Evolutionary conservation across 805 yeast genomes (phyloP).

Genomic region (Saccharomycopsis javanensis): DNA sequence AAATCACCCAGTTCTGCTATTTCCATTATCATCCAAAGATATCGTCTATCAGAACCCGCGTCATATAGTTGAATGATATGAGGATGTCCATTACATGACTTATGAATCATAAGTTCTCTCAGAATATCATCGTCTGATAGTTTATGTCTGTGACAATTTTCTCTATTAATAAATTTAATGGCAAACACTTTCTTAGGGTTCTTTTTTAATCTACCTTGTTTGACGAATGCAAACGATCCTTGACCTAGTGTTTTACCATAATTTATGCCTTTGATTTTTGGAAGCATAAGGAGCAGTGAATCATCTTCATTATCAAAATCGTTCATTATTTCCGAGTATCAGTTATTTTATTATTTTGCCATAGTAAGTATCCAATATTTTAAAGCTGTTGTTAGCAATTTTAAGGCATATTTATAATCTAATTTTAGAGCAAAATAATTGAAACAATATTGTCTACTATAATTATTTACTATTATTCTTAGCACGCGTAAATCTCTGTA

Average conservation of each 20-base stretch:
- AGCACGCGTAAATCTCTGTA: not conserved
- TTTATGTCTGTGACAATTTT: constrained; percentile 29
- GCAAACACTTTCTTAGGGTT: constrained; percentile 39
- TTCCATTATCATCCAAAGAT: constrained; percentile 61
- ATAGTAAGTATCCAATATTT: not conserved
- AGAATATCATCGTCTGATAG: constrained; percentile 34
- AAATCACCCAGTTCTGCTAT: constrained; percentile 67
- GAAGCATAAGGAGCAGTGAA: constrained; percentile 24
- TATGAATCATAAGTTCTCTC: constrained; percentile 50
- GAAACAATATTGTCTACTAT: too few species aligned
- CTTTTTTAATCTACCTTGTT: constrained; percentile 34
- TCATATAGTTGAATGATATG: constrained; percentile 49
- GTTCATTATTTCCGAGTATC: not conserved
- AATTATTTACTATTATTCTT: not conserved
- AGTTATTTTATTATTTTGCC: not conserved
- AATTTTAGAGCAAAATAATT: too few species aligned
- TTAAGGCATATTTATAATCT: too few species aligned
- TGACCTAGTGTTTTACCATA: constrained; percentile 50
- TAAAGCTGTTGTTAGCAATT: too few species aligned
- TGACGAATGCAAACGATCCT: constrained; percentile 60
- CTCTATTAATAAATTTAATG: constrained; percentile 44
- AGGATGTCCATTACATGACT: constrained; percentile 46
- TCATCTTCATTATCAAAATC: not conserved
- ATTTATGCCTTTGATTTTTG: constrained; percentile 37
- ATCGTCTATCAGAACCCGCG: constrained; percentile 44